Evolutionary conservation across 169 alveolate species (phyloP), one percentile per base, ranked within the genome.

Genomic region (Plasmodium coatneyi): DNA sequence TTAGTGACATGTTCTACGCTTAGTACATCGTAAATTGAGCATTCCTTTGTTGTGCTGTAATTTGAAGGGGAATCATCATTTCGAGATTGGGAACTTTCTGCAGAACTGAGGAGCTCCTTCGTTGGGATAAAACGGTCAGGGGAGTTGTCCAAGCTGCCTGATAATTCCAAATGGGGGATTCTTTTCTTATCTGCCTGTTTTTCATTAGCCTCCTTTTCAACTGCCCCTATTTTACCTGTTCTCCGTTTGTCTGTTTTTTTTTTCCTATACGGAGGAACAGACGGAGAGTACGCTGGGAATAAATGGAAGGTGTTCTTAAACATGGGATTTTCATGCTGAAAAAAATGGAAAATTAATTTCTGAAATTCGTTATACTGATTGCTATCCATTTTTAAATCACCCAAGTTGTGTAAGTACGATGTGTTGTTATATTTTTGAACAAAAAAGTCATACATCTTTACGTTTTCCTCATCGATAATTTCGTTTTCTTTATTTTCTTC

Each of bases 321-420:
- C 43, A 89, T 79, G 19, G 71, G 60, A 32, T 60, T 89, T 25
- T 78, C 82, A n/a, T 43, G 25, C 41, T 89, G 39, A 46, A 79
- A 89, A 60, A 89, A 89, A 66, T 89, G 82, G 49, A 78, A 78
- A 60, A 89, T 80, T 89, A 89, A 79, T 43, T 89, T 89, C 10
- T 89, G 94, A 56, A 89, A 89, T 22, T 78, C 76, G 71, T 89
- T 89, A 52, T 89, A 89, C 71, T 89, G 94, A 49, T 56, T 28
- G 25, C 82, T 78, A 22, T 60, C 82, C 30, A 89, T 89, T 89
- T 89, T 89, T 56, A 89, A 80, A 56, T 80, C 82, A 5, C 6
- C 7, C 30, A 36, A 56, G 49, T 89, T 89, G 34, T 89, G 94
- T 79, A 89, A n/a, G 52, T 89, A 89, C 9, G 94, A 89, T 39